Evolutionary conservation across 176 grass and related monocot genomes (phyloP).

Genomic region (Microstegium vimineum): DNA sequence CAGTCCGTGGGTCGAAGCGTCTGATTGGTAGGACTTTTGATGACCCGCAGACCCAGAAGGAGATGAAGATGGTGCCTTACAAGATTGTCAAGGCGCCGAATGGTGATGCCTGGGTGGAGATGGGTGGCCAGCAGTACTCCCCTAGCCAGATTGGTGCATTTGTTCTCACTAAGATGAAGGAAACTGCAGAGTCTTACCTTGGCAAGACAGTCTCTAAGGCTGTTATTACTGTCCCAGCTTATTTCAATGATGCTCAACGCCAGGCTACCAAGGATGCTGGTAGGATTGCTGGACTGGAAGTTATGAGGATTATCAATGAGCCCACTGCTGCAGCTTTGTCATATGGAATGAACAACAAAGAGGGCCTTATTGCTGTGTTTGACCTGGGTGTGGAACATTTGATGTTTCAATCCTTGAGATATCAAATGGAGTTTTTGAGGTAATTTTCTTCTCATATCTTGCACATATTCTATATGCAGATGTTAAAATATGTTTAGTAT

Average conservation of each 20-base stretch:
- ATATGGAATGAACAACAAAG: slow-evolving; percentile 99
- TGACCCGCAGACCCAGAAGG: slow-evolving; percentile 91
- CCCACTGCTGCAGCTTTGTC: slow-evolving; percentile 94
- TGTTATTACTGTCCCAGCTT: slow-evolving; percentile 88
- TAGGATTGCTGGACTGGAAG: slow-evolving; percentile 86
- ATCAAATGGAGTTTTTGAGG: slow-evolving; percentile 98
- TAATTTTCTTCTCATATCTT: slow-evolving; percentile 20
- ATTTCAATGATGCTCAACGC: slow-evolving; percentile 91
- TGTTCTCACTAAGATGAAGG: slow-evolving; percentile 98
- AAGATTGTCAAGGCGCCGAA: slow-evolving; percentile 88
- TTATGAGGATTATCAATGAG: slow-evolving; percentile 97
- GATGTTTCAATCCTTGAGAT: slow-evolving; percentile 98
- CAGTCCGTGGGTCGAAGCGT: slow-evolving; percentile 81
- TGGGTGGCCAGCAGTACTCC: slow-evolving; percentile 84
- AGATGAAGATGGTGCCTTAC: slow-evolving; percentile 99
- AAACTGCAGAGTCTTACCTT: slow-evolving; percentile 76
- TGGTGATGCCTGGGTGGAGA: slow-evolving; percentile 94
- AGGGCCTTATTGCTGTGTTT: slow-evolving; percentile 94
- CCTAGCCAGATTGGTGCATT: slow-evolving; percentile 98
- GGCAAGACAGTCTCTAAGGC: slow-evolving; percentile 83
- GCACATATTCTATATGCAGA: neutral
- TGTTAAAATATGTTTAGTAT: neutral
- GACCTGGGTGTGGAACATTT: slow-evolving; percentile 99
- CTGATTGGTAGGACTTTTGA: slow-evolving; percentile 85
- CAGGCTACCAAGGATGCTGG: slow-evolving; percentile 95